phyloP scores from a whole-genome alignment of 352 stramenopile species.

The Pythium rishiriense region DNA sequence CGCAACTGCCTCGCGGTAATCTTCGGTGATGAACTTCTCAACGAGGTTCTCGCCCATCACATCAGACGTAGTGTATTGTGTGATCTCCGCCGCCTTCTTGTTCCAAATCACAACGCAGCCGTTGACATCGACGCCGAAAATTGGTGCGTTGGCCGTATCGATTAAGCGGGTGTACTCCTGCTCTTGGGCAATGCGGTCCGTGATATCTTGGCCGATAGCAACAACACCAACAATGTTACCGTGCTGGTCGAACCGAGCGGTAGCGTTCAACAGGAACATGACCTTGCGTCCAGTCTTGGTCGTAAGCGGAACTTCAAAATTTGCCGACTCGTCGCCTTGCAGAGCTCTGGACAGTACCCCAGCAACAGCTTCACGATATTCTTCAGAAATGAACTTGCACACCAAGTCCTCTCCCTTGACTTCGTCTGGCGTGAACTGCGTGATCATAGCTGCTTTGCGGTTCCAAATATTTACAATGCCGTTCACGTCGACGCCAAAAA shows the following conservation, averaged over 20 bases:
- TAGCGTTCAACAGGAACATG: constrained; percentile 34
- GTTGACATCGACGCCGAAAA: constrained; percentile 80
- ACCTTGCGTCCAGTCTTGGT: constrained; percentile 44
- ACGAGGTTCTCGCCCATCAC: constrained; percentile 77
- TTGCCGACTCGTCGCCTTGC: constrained; percentile 53
- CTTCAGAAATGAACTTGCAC: constrained; percentile 56
- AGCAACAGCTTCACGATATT: constrained; percentile 59
- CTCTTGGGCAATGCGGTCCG: constrained; percentile 55
- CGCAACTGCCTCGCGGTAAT: constrained; percentile 27
- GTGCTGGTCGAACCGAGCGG: constrained; percentile 27
- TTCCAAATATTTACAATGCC: constrained; percentile 76
- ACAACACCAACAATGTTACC: constrained; percentile 46
- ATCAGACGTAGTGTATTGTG: constrained; percentile 84
- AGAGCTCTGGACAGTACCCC: constrained; percentile 58
- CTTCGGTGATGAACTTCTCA: constrained; percentile 54
- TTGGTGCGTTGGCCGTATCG: constrained; percentile 70
- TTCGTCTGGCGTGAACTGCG: constrained; percentile 60
- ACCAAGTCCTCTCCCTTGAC: constrained; percentile 56
- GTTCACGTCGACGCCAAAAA: constrained; percentile 78
- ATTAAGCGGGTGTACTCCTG: constrained; percentile 73
- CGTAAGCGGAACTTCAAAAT: constrained; percentile 75
- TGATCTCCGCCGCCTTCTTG: constrained; percentile 80
- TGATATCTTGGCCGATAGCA: constrained; percentile 66
- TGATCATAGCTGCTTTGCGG: constrained; percentile 70
- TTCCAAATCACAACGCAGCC: constrained; percentile 81